Conservation (phyloP, 1,284 basidiomycete species). For the Austropuccinia psidii region DNA sequence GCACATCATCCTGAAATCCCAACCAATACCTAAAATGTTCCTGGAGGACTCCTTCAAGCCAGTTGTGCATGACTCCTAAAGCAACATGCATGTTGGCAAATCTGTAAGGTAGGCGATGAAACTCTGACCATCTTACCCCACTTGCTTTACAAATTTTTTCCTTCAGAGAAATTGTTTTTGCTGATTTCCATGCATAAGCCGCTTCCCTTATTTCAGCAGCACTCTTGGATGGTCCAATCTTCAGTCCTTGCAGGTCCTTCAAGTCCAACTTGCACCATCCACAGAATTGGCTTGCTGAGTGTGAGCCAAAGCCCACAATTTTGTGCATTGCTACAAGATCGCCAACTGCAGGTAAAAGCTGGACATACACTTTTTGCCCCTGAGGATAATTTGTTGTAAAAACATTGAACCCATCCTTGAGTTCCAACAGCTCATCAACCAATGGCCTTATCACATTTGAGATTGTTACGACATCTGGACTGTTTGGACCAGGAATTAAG, state of each 20-base stretch:
- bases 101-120: slow-evolving; percentile 7
- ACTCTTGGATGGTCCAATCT: too few species aligned
- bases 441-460: not conserved
- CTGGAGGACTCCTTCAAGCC: not conserved
- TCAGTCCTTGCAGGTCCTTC: too few species aligned
- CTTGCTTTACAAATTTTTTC: not conserved
- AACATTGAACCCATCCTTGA: not conserved
- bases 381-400: too few species aligned
- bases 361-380: too few species aligned
- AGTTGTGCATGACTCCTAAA: slow-evolving; percentile 5
- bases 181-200: not conserved
- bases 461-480: not conserved
- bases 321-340: too few species aligned
- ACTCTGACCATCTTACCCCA: slow-evolving; percentile 10
- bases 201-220: not conserved
- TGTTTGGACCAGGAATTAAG: too few species aligned
- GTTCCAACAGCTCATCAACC: not conserved
- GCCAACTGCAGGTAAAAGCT: too few species aligned
- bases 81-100: not conserved
- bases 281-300: too few species aligned
- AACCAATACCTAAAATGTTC: not conserved
- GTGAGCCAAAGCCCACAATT: too few species aligned
- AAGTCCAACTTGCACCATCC: not conserved
- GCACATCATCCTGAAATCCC: not conserved
- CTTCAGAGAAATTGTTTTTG: not conserved